Evolutionary conservation across 1,139 yeast species (phyloP).

Genomic region (Scheffersomyces titani): DNA sequence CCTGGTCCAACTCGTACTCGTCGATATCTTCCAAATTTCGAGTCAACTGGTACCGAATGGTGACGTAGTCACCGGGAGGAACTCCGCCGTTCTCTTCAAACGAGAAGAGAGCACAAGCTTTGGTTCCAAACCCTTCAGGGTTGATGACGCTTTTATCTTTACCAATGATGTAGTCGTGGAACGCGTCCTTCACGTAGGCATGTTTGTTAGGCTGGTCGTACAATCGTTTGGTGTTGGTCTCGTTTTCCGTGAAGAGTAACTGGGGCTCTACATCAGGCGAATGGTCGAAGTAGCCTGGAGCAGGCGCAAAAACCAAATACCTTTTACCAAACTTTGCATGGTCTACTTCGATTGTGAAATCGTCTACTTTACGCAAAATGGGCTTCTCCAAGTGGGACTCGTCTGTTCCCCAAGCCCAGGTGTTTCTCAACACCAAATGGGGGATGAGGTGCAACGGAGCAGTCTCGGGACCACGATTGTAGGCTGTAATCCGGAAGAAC

Average conservation of each 20-base stretch:
- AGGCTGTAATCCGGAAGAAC: slow-evolving; percentile 84
- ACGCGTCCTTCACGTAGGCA: slow-evolving; percentile 80
- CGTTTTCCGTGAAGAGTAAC: slow-evolving; percentile 85
- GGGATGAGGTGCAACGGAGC: slow-evolving; percentile 91
- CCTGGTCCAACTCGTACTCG: slow-evolving; percentile 73
- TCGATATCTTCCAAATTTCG: slow-evolving; percentile 55
- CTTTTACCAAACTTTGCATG: slow-evolving; percentile 77
- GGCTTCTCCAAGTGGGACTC: slow-evolving; percentile 56
- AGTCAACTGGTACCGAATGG: slow-evolving; percentile 78
- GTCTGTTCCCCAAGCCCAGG: slow-evolving; percentile 87
- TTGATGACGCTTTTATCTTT: slow-evolving; percentile 63
- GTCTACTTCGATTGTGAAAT: slow-evolving; percentile 54
- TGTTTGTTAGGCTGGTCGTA: slow-evolving; percentile 62
- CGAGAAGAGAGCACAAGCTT: slow-evolving; percentile 78
- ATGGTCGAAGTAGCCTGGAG: slow-evolving; percentile 71
- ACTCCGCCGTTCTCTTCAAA: slow-evolving; percentile 77
- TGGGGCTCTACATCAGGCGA: slow-evolving; percentile 73
- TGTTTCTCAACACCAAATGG: slow-evolving; percentile 83
- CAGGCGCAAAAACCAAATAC: slow-evolving; percentile 76
- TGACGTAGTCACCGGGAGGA: slow-evolving; percentile 87
- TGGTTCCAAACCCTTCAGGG: slow-evolving; percentile 70
- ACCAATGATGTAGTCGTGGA: slow-evolving; percentile 79
- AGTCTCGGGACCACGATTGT: slow-evolving; percentile 77
- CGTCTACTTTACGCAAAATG: slow-evolving; percentile 44
- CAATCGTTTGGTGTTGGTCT: slow-evolving; percentile 71